These are phyloP conservation scores for Fusarium sp. DNA, from an alignment of 2,329 filamentous ascomycete genomes.

Conservation along the genomic window DNA sequence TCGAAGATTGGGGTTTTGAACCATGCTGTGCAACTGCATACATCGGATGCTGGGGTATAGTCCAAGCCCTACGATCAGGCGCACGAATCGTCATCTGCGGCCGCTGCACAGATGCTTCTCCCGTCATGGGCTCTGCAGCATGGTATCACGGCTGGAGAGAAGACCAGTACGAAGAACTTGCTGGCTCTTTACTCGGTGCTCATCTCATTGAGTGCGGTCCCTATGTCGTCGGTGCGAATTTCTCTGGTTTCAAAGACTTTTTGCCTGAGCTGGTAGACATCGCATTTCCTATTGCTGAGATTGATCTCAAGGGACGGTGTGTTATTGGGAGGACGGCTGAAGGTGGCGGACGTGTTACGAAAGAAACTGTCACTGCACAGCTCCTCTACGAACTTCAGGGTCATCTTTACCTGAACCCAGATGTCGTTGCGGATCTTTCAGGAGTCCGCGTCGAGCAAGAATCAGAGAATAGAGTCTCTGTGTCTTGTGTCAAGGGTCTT, in stretches of 20 bases:
- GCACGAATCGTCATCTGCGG: conserved; percentile 63
- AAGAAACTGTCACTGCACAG: conserved; percentile 51
- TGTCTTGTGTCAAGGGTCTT: conserved; percentile 46
- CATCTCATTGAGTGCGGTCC: conserved; percentile 66
- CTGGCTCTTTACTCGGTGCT: conserved; percentile 61
- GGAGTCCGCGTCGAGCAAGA: conserved; percentile 58
- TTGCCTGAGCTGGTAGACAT: conserved; percentile 46
- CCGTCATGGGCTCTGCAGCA: conserved; percentile 65
- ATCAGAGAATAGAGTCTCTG: conserved; percentile 46
- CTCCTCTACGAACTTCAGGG: conserved; percentile 60
- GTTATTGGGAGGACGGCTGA: conserved; percentile 51
- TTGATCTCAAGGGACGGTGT: conserved; percentile 48
- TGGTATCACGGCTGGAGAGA: conserved; percentile 66
- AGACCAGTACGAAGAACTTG: conserved; percentile 60
- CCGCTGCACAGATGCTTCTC: conserved; percentile 60
- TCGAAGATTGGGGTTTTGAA: conserved; percentile 47
- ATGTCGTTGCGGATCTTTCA: conserved; percentile 55
- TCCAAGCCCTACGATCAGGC: conserved; percentile 54
- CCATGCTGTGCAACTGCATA: conserved; percentile 54
- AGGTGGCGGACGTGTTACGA: conserved; percentile 53
- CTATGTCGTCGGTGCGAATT: conserved; percentile 67
- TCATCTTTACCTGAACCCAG: conserved; percentile 56
- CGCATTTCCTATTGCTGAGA: conserved; percentile 54
- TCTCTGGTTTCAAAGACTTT: conserved; percentile 58
- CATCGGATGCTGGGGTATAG: conserved; percentile 62